phyloP scores from a whole-genome alignment of 768 basidiomycete species.

The Lentinus tigrinus region DNA sequence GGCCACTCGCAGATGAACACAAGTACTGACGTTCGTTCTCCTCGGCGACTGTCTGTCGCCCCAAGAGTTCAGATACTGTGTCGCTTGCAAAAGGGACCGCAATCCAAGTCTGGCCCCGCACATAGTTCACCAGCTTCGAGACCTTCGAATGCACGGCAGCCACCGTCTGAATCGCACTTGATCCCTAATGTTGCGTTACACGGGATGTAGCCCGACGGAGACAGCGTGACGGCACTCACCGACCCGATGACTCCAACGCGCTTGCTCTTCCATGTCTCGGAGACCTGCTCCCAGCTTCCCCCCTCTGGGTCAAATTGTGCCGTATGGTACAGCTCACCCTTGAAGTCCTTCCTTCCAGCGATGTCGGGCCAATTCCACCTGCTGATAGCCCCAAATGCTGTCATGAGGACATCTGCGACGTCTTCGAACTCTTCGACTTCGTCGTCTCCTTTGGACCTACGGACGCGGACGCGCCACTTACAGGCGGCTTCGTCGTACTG shows the following conservation, averaged over 20 bases:
- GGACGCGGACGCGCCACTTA: conserved; percentile 57
- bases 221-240: conserved; percentile 35
- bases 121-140: conserved; percentile 50
- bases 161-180: conserved; percentile 61
- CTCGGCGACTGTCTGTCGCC: conserved; percentile 32
- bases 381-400: conserved; percentile 50
- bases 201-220: background rate
- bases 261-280: conserved; percentile 51
- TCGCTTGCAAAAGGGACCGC: conserved; percentile 44
- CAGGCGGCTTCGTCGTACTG: conserved; percentile 48
- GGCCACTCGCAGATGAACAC: too few species aligned
- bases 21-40: conserved; percentile 38
- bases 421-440: conserved; percentile 48
- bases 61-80: conserved; percentile 38
- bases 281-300: conserved; percentile 43
- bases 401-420: conserved; percentile 55
- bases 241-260: conserved; percentile 58
- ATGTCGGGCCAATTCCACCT: conserved; percentile 72
- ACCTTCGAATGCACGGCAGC: conserved; percentile 56
- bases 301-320: conserved; percentile 51
- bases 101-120: conserved; percentile 61
- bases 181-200: conserved; percentile 41
- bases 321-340: conserved; percentile 61
- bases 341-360: conserved; percentile 51
- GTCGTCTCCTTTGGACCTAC: conserved; percentile 33